phyloP scores from a whole-genome alignment of 257 asterid species.

The Rubia yunnanensis region DNA sequence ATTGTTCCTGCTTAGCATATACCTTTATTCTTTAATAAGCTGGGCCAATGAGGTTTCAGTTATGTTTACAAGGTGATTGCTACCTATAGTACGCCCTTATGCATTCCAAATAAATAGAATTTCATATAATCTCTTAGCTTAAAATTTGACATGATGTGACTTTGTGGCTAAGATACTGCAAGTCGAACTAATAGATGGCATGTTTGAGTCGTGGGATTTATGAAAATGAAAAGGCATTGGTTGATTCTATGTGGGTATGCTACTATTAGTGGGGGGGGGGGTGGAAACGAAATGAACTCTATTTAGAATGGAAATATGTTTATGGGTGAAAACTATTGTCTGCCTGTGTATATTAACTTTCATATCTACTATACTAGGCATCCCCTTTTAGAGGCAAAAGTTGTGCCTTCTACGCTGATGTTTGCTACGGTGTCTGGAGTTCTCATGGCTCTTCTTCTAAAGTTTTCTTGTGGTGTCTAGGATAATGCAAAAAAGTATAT shows the following conservation, averaged over 20 bases:
- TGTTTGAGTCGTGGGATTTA: too few species aligned
- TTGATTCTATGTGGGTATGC: background rate
- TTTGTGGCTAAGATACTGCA: background rate
- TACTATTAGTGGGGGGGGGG: background rate
- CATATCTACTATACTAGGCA: slow-evolving; percentile 64
- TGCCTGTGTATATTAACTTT: background rate
- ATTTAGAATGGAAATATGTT: too few species aligned
- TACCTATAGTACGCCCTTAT: background rate
- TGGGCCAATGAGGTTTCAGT: background rate
- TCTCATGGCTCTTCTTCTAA: slow-evolving; percentile 97
- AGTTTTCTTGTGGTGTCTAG: slow-evolving; percentile 99
- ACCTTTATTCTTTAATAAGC: background rate
- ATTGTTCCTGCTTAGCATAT: slow-evolving; percentile 24
- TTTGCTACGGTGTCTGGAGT: slow-evolving; percentile 97
- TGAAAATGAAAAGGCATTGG: background rate
- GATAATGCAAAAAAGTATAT: slow-evolving; percentile 98
- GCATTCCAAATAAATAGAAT: background rate
- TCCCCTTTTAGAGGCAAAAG: slow-evolving; percentile 96
- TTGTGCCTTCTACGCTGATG: slow-evolving; percentile 92
- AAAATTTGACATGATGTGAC: background rate
- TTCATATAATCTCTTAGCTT: background rate
- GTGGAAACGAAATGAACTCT: too few species aligned
- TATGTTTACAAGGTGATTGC: too few species aligned
- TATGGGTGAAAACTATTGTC: too few species aligned
- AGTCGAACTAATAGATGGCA: background rate